Conservation (phyloP, 345 rosid genomes). For the Populus tremula region DNA sequence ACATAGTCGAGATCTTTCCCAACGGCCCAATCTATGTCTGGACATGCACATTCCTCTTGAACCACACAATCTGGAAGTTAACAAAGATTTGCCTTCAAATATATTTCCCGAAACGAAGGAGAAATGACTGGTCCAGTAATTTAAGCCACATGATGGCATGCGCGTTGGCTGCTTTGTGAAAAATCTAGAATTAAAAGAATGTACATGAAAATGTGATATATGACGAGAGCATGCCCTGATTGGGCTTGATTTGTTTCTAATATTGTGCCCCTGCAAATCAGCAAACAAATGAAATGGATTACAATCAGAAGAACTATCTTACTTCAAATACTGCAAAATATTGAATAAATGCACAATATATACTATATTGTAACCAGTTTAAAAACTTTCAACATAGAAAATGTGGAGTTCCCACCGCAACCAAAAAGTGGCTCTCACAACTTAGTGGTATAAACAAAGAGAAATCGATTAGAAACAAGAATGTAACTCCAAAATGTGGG, state of each 20-base stretch:
- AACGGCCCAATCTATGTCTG: constrained; percentile 27
- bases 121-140: constrained; percentile 26
- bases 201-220: constrained; percentile 35
- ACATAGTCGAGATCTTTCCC: constrained; percentile 38
- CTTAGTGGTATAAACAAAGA: no score
- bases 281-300: constrained; percentile 13
- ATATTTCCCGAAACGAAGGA: constrained; percentile 30
- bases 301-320: constrained; percentile 11
- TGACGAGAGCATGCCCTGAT: constrained; percentile 20
- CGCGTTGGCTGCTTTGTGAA: constrained; percentile 23
- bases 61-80: constrained; percentile 28
- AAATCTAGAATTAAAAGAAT: constrained; percentile 20
- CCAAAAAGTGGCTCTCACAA: no score
- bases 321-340: background rate
- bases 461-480: no score
- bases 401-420: no score
- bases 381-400: no score
- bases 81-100: constrained; percentile 27
- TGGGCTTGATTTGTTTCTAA: constrained; percentile 35
- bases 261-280: constrained; percentile 49
- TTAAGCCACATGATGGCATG: constrained; percentile 23
- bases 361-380: background rate
- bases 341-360: background rate
- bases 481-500: no score
- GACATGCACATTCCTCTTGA: constrained; percentile 32